Evolutionary conservation across 225 moss, liverwort and hornwort genomes (phyloP).

Genomic region (Marchantia paleacea): DNA sequence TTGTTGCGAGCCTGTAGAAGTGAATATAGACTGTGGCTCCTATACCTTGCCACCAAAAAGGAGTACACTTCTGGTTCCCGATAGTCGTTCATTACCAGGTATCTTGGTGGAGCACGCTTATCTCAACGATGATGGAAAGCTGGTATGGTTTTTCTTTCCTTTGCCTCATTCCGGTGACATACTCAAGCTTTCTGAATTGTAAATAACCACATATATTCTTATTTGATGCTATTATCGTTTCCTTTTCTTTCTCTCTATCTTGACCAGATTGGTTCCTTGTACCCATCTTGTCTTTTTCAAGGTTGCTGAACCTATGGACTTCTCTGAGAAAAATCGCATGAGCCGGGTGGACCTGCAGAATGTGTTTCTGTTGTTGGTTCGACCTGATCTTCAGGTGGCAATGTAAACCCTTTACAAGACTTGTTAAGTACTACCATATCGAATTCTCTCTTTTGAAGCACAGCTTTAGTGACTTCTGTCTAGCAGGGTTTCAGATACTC

Average conservation of each 20-base stretch:
- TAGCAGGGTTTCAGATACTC: neutral
- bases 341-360: slow-evolving; percentile 72
- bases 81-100: slow-evolving; percentile 56
- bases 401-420: too few relatives aligned
- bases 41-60: slow-evolving; percentile 67
- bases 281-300: slow-evolving; percentile 23
- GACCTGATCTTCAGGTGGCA: slow-evolving; percentile 63
- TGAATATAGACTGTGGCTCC: slow-evolving; percentile 35
- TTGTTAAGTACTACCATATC: too few relatives aligned
- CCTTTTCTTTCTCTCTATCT: neutral
- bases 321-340: slow-evolving; percentile 70
- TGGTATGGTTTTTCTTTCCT: slow-evolving; percentile 39
- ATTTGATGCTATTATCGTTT: neutral
- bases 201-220: neutral
- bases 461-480: neutral
- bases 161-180: too few relatives aligned
- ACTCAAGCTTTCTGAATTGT: neutral
- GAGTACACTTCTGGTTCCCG: slow-evolving; percentile 56
- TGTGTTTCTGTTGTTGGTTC: slow-evolving; percentile 71
- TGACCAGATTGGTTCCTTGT: neutral
- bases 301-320: slow-evolving; percentile 69
- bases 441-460: neutral
- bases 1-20: slow-evolving; percentile 63
- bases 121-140: slow-evolving; percentile 39
- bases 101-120: slow-evolving; percentile 65